Percentiles rank a stretch among this genome's conserved stretches.
Evolutionary conservation across 495 filamentous ascomycete species (phyloP).

Genomic region (Entonaema liquescens): DNA sequence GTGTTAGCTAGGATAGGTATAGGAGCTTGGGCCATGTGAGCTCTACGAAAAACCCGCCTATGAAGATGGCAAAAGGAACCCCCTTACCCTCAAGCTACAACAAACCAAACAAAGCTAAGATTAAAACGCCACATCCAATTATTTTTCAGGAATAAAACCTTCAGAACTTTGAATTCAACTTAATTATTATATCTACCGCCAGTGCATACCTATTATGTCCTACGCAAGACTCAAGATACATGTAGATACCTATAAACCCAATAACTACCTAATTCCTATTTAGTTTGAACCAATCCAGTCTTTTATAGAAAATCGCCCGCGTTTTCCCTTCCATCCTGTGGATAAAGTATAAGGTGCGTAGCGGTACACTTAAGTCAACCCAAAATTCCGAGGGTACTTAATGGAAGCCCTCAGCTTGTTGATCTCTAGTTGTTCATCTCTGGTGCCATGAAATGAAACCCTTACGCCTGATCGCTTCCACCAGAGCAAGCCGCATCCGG

Average conservation of each 20-base stretch:
- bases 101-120: neutral
- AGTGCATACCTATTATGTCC: neutral
- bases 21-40: constrained; percentile 37
- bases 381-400: constrained; percentile 5
- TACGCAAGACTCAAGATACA: neutral
- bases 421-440: constrained; percentile 17
- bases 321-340: constrained; percentile 20
- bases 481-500: constrained; percentile 6
- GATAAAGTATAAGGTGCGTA: constrained; percentile 13
- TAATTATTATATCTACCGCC: neutral
- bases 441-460: constrained; percentile 16
- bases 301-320: constrained; percentile 8
- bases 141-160: no score
- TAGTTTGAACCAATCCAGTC: neutral
- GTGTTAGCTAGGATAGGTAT: constrained; percentile 9
- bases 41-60: neutral
- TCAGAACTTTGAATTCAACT: neutral
- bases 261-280: neutral
- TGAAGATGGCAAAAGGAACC: neutral
- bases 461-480: constrained; percentile 18
- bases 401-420: constrained; percentile 10
- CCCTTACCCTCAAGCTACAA: neutral
- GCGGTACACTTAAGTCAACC: constrained; percentile 21
- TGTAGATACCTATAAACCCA: neutral
- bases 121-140: neutral